Evolutionary conservation across 164 flowering plant genomes (phyloP).

Genomic region (Malania oleifera): DNA sequence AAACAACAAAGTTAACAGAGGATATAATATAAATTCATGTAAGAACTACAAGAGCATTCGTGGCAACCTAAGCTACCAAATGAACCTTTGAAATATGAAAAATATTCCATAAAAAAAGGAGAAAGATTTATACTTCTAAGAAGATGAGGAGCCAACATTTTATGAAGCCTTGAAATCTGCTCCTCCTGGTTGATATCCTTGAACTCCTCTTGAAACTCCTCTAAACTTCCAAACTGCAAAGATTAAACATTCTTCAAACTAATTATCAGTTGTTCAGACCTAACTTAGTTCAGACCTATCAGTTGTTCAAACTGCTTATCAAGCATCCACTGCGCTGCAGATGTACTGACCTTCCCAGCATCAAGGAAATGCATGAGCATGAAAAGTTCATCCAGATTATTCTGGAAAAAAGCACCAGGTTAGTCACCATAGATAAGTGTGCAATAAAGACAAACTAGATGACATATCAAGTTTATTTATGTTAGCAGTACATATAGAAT

Average conservation of each 20-base stretch:
- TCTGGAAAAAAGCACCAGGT: conserved; percentile 49
- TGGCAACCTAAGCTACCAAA: not conserved
- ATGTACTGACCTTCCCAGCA: conserved; percentile 88
- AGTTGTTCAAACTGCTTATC: not conserved
- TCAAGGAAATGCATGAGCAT: conserved; percentile 99
- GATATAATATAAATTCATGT: too few species aligned
- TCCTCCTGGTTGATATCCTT: conserved; percentile 97
- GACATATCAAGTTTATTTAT: not conserved
- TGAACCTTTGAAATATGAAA: not conserved
- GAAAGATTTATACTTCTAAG: conserved; percentile 65
- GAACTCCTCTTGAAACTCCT: conserved; percentile 96
- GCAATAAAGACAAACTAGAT: not conserved
- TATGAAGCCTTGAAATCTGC: conserved; percentile 92
- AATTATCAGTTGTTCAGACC: not conserved
- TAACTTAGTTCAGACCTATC: too few species aligned
- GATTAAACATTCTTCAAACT: conserved; percentile 10
- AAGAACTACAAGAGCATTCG: not conserved
- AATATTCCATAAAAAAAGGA: not conserved
- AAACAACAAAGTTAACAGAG: too few species aligned
- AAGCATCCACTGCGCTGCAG: not conserved
- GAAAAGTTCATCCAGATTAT: conserved; percentile 95
- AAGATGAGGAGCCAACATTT: conserved; percentile 96
- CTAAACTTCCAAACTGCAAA: conserved; percentile 87
- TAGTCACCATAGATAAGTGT: not conserved
- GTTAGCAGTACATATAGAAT: not conserved